Conservation (phyloP, 352 stramenopile genomes). For the Globisporangium echinulatum region DNA sequence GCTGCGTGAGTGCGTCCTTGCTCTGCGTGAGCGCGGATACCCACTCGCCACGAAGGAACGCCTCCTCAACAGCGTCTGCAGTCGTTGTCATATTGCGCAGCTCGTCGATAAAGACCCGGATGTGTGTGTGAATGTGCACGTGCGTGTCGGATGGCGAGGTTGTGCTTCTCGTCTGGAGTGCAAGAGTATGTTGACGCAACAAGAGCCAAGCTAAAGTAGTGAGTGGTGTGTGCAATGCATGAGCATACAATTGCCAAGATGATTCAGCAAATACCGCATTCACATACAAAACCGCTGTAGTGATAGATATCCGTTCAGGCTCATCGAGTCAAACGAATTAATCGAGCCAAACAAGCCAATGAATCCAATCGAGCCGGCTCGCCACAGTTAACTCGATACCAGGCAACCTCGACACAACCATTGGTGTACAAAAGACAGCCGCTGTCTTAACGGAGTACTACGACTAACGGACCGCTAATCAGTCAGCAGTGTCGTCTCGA, state of each 20-base stretch:
- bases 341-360: background rate
- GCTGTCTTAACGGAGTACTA: background rate
- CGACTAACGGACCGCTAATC: background rate
- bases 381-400: too few relatives aligned
- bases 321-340: background rate
- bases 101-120: background rate
- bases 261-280: background rate
- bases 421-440: background rate
- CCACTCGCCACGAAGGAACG: constrained; percentile 56
- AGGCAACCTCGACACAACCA: too few relatives aligned
- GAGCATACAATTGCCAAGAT: background rate
- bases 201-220: background rate
- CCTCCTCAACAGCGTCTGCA: constrained; percentile 37
- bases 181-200: constrained; percentile 4
- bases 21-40: constrained; percentile 43
- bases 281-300: background rate
- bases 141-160: too few relatives aligned
- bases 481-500: constrained; percentile 33
- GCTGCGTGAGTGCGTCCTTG: constrained; percentile 22
- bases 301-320: background rate
- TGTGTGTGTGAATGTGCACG: too few relatives aligned
- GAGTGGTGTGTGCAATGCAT: background rate
- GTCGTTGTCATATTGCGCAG: background rate
- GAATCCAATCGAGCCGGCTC: too few relatives aligned
- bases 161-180: too few relatives aligned